phyloP scores from a whole-genome alignment of 75 land plant genomes.

The Sequoiadendron giganteum region DNA sequence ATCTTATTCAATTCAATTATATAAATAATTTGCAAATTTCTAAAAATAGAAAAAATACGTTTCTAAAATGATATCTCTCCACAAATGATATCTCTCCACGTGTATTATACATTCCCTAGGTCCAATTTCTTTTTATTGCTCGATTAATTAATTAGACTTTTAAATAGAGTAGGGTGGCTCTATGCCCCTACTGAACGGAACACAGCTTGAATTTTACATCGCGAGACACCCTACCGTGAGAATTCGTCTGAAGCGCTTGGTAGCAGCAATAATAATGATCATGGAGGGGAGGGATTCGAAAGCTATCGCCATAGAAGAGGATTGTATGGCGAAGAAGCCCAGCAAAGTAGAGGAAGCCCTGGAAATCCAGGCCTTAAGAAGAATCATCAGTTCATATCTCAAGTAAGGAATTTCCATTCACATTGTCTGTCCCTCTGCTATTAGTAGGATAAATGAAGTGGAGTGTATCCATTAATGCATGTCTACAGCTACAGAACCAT shows the following conservation, averaged over 20 bases:
- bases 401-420: slow-evolving; percentile 37
- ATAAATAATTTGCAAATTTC: no score
- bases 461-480: not conserved
- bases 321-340: slow-evolving; percentile 13
- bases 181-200: no score
- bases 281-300: not conserved
- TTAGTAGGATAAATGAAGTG: not conserved
- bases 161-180: no score
- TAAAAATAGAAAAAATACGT: no score
- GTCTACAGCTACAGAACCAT: not conserved
- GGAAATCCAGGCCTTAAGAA: slow-evolving; percentile 79
- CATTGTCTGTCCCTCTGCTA: not conserved
- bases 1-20: no score
- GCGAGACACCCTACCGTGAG: no score
- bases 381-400: slow-evolving; percentile 85
- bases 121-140: no score
- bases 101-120: no score
- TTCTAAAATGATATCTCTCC: no score
- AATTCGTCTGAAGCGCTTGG: not conserved
- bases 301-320: not conserved
- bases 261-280: not conserved
- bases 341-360: slow-evolving; percentile 75
- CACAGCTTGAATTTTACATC: no score
- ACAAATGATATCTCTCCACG: no score
- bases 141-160: no score